A percentile compares a stretch with the other conserved stretches of the same genome.
Conservation (phyloP, 1,139 yeast species). For the Nakaseomyces nivariensis region DNA sequence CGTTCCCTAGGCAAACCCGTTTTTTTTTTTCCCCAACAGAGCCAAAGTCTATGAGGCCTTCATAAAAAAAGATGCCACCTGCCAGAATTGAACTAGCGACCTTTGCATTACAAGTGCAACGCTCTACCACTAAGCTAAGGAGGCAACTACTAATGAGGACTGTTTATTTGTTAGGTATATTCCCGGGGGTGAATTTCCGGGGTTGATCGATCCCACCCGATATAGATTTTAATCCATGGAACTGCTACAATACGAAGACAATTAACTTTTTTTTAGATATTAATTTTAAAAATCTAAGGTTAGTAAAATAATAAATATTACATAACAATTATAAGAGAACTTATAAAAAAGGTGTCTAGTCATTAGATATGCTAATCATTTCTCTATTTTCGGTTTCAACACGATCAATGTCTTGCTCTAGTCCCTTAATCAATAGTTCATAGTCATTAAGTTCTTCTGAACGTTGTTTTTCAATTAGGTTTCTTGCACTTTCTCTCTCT, state of each 20-base stretch:
- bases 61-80: slow-evolving; percentile 37
- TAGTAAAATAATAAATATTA: too few relatives aligned
- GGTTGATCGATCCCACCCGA: too few relatives aligned
- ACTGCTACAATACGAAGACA: too few relatives aligned
- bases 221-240: too few relatives aligned
- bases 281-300: neutral
- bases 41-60: too few relatives aligned
- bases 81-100: slow-evolving; percentile 95
- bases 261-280: too few relatives aligned
- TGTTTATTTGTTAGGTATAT: neutral
- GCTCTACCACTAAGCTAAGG: slow-evolving; percentile 91
- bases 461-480: slow-evolving; percentile 24
- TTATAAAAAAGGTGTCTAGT: neutral
- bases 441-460: slow-evolving; percentile 21
- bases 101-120: slow-evolving; percentile 95
- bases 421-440: slow-evolving; percentile 24
- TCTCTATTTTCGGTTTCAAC: slow-evolving; percentile 12
- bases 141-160: slow-evolving; percentile 11
- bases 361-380: neutral
- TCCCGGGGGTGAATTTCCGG: neutral
- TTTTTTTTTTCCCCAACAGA: too few relatives aligned
- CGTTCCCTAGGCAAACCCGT: too few relatives aligned
- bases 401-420: slow-evolving; percentile 29
- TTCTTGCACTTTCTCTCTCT: slow-evolving; percentile 25
- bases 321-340: neutral